Conservation (phyloP, 805 yeast genomes). For the Lipomyces kockii region DNA sequence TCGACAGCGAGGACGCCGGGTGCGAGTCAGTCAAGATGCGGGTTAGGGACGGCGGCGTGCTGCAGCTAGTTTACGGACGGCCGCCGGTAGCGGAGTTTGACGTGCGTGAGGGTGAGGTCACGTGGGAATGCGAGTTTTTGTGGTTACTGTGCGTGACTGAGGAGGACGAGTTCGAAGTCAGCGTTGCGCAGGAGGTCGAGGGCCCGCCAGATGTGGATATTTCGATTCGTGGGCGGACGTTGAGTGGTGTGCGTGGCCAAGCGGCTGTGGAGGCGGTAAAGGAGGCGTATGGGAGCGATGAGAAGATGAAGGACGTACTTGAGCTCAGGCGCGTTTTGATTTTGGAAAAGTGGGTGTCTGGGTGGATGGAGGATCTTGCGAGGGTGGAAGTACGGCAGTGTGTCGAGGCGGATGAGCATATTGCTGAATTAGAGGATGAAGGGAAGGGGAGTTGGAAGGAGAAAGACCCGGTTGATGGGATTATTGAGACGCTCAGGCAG, state of each 20-base stretch:
- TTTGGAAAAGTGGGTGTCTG: conserved; percentile 14
- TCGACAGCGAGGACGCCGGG: conserved; percentile 11
- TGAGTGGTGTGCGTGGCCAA: conserved; percentile 18
- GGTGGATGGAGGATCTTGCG: conserved; percentile 25
- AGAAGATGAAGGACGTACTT: conserved; percentile 17
- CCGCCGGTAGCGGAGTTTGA: conserved; percentile 23
- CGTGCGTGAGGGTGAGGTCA: conserved; percentile 5
- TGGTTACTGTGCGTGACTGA: conserved; percentile 30
- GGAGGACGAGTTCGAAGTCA: conserved; percentile 26
- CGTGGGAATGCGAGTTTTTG: conserved; percentile 35
- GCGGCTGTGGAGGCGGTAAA: conserved; percentile 15
- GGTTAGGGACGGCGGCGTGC: conserved; percentile 19
- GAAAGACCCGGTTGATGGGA: conserved; percentile 10
- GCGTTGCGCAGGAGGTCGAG: conserved; percentile 16
- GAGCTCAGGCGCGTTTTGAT: conserved; percentile 28
- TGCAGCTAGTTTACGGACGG: conserved; percentile 25
- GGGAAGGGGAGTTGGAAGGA: conserved; percentile 8
- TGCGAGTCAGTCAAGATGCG: conserved; percentile 26
- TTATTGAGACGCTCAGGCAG: conserved; percentile 21
- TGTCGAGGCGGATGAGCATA: not conserved
- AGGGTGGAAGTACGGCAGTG: conserved; percentile 6
- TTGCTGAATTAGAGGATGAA: not conserved
- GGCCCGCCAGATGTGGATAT: conserved; percentile 23
- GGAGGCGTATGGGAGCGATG: conserved; percentile 9
- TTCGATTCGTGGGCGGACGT: conserved; percentile 6